phyloP scores from a whole-genome alignment of 352 stramenopile species.

The Phytophthora quininea region DNA sequence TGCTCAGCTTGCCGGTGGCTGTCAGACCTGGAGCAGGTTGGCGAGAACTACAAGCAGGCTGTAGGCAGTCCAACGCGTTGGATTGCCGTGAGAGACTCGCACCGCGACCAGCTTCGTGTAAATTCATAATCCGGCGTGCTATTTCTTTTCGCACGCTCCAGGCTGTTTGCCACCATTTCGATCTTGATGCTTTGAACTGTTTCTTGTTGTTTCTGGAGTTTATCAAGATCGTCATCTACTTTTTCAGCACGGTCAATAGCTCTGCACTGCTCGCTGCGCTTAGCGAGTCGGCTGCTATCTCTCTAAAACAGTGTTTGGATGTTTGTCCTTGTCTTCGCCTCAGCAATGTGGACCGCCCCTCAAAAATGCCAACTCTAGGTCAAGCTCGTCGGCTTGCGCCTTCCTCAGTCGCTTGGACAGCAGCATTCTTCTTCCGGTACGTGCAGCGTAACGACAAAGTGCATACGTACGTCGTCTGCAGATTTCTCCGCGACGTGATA shows the following conservation, averaged over 20 bases:
- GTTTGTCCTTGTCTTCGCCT: neutral
- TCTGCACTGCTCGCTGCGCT: neutral
- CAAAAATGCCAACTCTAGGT: too few species aligned
- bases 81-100: too few species aligned
- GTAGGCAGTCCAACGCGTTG: too few species aligned
- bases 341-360: too few species aligned
- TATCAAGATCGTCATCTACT: constrained; percentile 12
- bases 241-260: constrained; percentile 3
- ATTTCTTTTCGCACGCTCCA: neutral
- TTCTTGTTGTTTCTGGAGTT: constrained; percentile 23
- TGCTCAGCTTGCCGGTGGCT: neutral
- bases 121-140: too few species aligned
- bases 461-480: constrained; percentile 20
- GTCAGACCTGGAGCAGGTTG: too few species aligned
- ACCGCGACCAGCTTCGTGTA: too few species aligned
- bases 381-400: neutral
- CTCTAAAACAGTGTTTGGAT: neutral
- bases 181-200: constrained; percentile 1
- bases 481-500: constrained; percentile 9
- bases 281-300: too few species aligned
- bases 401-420: constrained; percentile 1
- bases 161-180: neutral
- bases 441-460: neutral
- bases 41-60: too few species aligned
- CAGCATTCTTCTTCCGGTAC: constrained; percentile 7